phyloP scores from a whole-genome alignment of 2,329 filamentous ascomycete genomes.

The Ceratocystis lukuohia region DNA sequence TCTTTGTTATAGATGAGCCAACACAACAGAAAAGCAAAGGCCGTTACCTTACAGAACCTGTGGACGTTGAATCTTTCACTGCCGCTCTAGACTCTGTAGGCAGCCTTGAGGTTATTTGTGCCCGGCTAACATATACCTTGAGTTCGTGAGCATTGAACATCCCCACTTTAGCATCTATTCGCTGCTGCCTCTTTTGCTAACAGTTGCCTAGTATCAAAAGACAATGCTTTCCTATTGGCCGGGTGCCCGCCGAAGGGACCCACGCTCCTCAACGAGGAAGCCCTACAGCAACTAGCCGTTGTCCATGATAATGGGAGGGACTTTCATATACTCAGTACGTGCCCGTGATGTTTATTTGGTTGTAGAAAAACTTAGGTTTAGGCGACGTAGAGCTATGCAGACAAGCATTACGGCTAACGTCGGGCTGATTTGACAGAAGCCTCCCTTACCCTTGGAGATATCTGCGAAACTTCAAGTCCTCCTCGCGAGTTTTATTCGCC shows the following conservation, averaged over 20 bases:
- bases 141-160: constrained; percentile 28
- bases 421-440: background rate
- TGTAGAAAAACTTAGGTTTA: background rate
- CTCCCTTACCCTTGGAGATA: background rate
- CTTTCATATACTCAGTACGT: background rate
- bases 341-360: background rate
- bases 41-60: constrained; percentile 26
- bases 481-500: background rate
- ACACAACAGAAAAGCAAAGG: background rate
- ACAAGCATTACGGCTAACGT: background rate
- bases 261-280: background rate
- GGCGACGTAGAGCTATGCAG: background rate
- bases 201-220: constrained; percentile 6
- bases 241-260: constrained; percentile 10
- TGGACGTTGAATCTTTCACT: constrained; percentile 35
- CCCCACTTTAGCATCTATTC: background rate
- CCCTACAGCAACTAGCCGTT: constrained; percentile 4
- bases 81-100: constrained; percentile 29
- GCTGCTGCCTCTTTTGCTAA: background rate
- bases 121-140: constrained; percentile 34
- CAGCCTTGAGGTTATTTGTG: constrained; percentile 27
- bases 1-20: constrained; percentile 25
- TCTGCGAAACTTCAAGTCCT: background rate
- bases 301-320: background rate
- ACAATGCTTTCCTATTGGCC: background rate